Percentiles rank a stretch among this genome's conserved stretches.
Conservation (phyloP, 1,139 yeast species). For the Hansenula lynferdii region DNA sequence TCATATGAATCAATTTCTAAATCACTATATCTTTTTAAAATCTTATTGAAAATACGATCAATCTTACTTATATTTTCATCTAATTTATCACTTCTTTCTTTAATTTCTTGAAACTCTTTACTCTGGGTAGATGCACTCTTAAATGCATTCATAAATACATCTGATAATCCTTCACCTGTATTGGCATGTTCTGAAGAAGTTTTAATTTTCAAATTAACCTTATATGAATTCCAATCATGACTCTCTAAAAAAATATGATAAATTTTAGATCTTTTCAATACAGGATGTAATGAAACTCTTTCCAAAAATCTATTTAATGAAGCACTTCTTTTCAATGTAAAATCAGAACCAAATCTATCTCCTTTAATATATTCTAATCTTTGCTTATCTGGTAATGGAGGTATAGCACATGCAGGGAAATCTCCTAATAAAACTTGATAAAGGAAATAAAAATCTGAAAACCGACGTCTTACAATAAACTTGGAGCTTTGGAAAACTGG, state of each 20-base stretch:
- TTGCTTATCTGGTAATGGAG: slow-evolving; percentile 93
- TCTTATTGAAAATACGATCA: slow-evolving; percentile 71
- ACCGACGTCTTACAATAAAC: slow-evolving; percentile 66
- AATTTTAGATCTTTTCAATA: slow-evolving; percentile 63
- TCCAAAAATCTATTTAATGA: slow-evolving; percentile 74
- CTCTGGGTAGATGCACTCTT: slow-evolving; percentile 72
- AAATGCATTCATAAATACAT: slow-evolving; percentile 87
- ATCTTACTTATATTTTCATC: slow-evolving; percentile 78
- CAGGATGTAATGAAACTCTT: slow-evolving; percentile 71
- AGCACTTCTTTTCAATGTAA: slow-evolving; percentile 79
- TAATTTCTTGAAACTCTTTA: slow-evolving; percentile 79
- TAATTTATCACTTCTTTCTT: slow-evolving; percentile 74
- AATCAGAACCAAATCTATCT: slow-evolving; percentile 79
- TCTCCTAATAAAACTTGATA: slow-evolving; percentile 72
- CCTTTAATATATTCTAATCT: slow-evolving; percentile 91
- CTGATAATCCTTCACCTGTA: slow-evolving; percentile 47
- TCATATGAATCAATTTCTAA: slow-evolving; percentile 68
- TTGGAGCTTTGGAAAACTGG: slow-evolving; percentile 38
- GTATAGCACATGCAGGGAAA: slow-evolving; percentile 80
- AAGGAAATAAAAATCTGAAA: slow-evolving; percentile 76
- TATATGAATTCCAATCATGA: slow-evolving; percentile 79
- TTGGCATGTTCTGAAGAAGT: slow-evolving; percentile 19
- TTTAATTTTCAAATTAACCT: slow-evolving; percentile 50
- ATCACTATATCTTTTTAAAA: slow-evolving; percentile 69
- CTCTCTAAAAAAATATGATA: slow-evolving; percentile 76